Base-by-base conservation (phyloP, 306 rosid genomes). In the Herpetospermum pedunculosum region DNA sequence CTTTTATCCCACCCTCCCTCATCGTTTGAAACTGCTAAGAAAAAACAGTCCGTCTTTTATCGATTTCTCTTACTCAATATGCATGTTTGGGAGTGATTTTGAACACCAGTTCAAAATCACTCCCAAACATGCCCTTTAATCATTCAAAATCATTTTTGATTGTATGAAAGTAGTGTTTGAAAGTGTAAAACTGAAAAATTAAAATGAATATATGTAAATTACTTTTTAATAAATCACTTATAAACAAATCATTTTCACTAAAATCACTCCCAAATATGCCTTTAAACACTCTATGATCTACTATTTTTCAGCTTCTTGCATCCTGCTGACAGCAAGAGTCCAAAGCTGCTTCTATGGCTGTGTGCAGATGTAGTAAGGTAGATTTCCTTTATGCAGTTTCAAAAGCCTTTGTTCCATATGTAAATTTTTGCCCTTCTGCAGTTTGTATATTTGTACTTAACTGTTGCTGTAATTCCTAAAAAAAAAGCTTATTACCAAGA, bases 351-450 rank as follows among this genome's bases (percentile, higher is more conserved):
- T 71, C 84, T 78, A 2, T 94, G 98, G 98, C 54, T 94, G 81
- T 91, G 96, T 87, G 87, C 80, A 86, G 97, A 93, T 89, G 98
- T 87, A 80, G 78, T 93, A 74, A 87, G 98, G 98, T 91, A 67
- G 82, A 74, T 48, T 50, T 23, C 75, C 23, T 70, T 72, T 29
- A 12, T 55, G 30, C 63, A 55, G 63, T 25, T 26, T 55, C 63
- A 25, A 26, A 6, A 16, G 43, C 21, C 40, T 58, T 58, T 15
- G 62, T 14, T 48, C 6, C 53, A 5, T 48, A 18, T 5, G 2
- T 8, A 19, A 50, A 21, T 19, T 55, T 57, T 55, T 57, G 43
- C 15, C 25, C 11, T 60, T 32, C 35, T 60, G 25, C 25, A 8
- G 21, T 60, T 32, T 60, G 13, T 60, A 30, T 62, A 30, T 62